A percentile compares a stretch with the other conserved stretches of the same genome.
These are phyloP conservation scores for Venturia aucupariae DNA, from an alignment of 2,329 filamentous ascomycete species.

Conservation along the genomic window DNA sequence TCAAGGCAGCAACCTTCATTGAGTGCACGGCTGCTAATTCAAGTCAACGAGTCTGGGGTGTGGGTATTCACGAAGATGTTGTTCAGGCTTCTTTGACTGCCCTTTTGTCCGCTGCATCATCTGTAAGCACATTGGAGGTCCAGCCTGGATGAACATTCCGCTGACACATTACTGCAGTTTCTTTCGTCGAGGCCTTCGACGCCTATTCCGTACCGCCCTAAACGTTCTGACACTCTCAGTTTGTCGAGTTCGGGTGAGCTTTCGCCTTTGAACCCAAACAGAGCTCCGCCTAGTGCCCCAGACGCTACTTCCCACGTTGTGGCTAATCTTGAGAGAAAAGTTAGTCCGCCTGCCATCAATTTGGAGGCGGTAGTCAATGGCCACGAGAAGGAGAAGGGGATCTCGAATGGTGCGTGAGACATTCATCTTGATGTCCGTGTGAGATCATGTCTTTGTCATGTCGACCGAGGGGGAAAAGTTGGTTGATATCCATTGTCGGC, in stretches of 20 bases:
- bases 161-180: conserved; percentile 46
- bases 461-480: not conserved
- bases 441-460: not conserved
- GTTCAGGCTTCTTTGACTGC: conserved; percentile 84
- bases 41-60: conserved; percentile 71
- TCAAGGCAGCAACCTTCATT: conserved; percentile 93
- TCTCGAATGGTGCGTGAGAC: not conserved
- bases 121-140: conserved; percentile 48
- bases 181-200: conserved; percentile 60
- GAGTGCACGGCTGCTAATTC: conserved; percentile 66
- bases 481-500: not conserved
- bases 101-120: conserved; percentile 73
- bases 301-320: conserved; percentile 24
- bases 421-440: not conserved
- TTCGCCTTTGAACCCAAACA: conserved; percentile 20
- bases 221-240: conserved; percentile 41
- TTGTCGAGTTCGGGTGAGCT: conserved; percentile 22
- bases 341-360: not conserved
- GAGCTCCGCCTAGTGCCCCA: conserved; percentile 22
- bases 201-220: conserved; percentile 53
- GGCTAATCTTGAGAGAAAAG: conserved; percentile 21
- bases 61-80: conserved; percentile 86
- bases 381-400: not conserved
- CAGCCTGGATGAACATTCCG: not conserved
- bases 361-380: not conserved